phyloP scores from a whole-genome alignment of 2,329 filamentous ascomycete species.

The Cryphonectria carpinicola region DNA sequence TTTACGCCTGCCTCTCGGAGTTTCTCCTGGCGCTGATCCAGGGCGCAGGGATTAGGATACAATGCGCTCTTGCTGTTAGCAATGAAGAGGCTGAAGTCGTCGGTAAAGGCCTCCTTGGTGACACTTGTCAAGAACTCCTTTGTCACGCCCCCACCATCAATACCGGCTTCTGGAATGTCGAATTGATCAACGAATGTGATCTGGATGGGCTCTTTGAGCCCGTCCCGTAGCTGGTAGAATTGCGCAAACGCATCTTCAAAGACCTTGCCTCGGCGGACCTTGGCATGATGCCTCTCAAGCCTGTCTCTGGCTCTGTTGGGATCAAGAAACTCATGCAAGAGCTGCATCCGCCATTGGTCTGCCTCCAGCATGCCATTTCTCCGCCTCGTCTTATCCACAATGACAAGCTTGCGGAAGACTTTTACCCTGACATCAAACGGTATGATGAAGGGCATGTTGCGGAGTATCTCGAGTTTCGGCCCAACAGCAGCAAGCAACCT shows the following conservation, averaged over 20 bases:
- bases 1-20: slow-evolving; percentile 55
- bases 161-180: slow-evolving; percentile 83
- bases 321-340: slow-evolving; percentile 48
- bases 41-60: slow-evolving; percentile 81
- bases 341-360: slow-evolving; percentile 72
- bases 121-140: slow-evolving; percentile 95
- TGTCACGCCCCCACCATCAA: slow-evolving; percentile 94
- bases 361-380: slow-evolving; percentile 71
- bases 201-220: slow-evolving; percentile 91
- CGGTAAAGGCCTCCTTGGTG: slow-evolving; percentile 80
- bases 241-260: slow-evolving; percentile 86
- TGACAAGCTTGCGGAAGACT: slow-evolving; percentile 92
- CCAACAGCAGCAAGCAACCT: slow-evolving; percentile 78
- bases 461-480: slow-evolving; percentile 85
- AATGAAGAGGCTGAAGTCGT: slow-evolving; percentile 69
- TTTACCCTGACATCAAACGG: slow-evolving; percentile 89
- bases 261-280: slow-evolving; percentile 75
- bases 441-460: slow-evolving; percentile 97
- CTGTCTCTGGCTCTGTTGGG: slow-evolving; percentile 40
- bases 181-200: slow-evolving; percentile 97
- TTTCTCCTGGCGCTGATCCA: slow-evolving; percentile 69
- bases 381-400: slow-evolving; percentile 75
- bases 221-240: slow-evolving; percentile 80
- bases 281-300: slow-evolving; percentile 70
- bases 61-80: slow-evolving; percentile 85